A percentile compares a stretch with the other conserved stretches of the same genome.
These are phyloP conservation scores for Agastache rugosa DNA, from an alignment of 257 asterid genomes.

Conservation along the genomic window DNA sequence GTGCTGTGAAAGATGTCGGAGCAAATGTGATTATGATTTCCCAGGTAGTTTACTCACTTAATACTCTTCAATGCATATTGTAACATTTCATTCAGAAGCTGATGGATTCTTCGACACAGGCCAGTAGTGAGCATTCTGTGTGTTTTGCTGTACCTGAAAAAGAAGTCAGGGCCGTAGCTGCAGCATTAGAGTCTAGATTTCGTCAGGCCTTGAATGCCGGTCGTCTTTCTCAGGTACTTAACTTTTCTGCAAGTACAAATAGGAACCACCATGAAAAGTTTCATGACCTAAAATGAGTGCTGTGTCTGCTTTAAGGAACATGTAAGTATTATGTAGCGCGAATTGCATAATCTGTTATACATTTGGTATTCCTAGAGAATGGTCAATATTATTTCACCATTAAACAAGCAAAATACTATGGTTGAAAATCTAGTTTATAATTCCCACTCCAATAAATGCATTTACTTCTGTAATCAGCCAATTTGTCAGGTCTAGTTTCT, in stretches of 20 bases:
- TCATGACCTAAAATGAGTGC: background rate
- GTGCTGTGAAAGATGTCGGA: conserved; percentile 94
- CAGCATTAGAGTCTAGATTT: conserved; percentile 83
- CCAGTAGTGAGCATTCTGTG: conserved; percentile 99
- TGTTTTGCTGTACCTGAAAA: conserved; percentile 99
- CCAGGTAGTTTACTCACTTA: conserved; percentile 61
- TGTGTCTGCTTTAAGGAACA: too few relatives aligned
- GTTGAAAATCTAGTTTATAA: too few relatives aligned
- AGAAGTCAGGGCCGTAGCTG: conserved; percentile 90
- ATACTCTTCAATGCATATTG: conserved; percentile 3
- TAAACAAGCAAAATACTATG: too few relatives aligned
- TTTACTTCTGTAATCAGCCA: too few relatives aligned
- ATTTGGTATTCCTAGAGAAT: too few relatives aligned
- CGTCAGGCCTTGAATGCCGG: conserved; percentile 94
- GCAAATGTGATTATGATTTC: conserved; percentile 99
- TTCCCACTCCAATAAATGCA: too few relatives aligned
- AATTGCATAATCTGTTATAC: too few relatives aligned
- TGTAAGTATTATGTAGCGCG: too few relatives aligned
- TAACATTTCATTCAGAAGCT: conserved; percentile 25
- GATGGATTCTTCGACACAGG: conserved; percentile 56
- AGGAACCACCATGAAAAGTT: conserved; percentile 5
- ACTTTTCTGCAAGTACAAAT: conserved; percentile 17
- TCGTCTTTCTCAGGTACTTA: conserved; percentile 92
- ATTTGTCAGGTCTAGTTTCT: too few relatives aligned
- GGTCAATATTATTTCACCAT: too few relatives aligned